Percentiles rank a stretch among this genome's conserved stretches.
These are phyloP conservation scores for Bjerkandera adusta DNA, from an alignment of 1,284 basidiomycete species.

Conservation along the genomic window DNA sequence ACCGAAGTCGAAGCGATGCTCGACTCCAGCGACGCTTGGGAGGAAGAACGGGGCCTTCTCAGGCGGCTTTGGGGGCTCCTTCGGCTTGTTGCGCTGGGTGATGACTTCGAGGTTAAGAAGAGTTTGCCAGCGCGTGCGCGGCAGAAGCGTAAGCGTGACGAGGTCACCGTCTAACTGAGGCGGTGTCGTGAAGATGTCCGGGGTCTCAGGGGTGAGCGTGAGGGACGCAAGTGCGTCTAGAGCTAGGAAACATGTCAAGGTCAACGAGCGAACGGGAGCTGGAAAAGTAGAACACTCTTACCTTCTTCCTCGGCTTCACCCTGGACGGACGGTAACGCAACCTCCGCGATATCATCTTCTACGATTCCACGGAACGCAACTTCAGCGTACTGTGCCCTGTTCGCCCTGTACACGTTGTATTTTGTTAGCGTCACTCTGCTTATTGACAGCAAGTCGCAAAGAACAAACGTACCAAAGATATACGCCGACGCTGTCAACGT, in stretches of 20 bases:
- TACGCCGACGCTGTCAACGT: slow-evolving; percentile 92
- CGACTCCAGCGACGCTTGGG: slow-evolving; percentile 84
- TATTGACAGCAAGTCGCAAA: slow-evolving; percentile 3
- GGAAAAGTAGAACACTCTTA: no score
- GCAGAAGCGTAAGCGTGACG: slow-evolving; percentile 89
- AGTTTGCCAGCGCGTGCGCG: slow-evolving; percentile 94
- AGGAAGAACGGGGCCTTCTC: slow-evolving; percentile 98
- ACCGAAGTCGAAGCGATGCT: slow-evolving; percentile 72
- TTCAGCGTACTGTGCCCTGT: slow-evolving; percentile 91
- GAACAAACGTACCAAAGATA: slow-evolving; percentile 75
- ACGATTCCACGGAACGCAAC: slow-evolving; percentile 77
- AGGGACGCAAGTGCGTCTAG: slow-evolving; percentile 60
- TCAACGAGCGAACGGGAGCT: not conserved
- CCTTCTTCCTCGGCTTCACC: slow-evolving; percentile 75
- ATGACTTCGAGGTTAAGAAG: slow-evolving; percentile 95
- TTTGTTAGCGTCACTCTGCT: slow-evolving; percentile 29
- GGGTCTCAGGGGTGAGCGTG: slow-evolving; percentile 50
- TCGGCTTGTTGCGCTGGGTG: slow-evolving; percentile 89
- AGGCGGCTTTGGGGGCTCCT: slow-evolving; percentile 91
- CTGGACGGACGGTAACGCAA: slow-evolving; percentile 81
- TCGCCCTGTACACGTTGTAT: no score
- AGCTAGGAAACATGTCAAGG: slow-evolving; percentile 36
- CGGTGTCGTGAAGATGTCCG: slow-evolving; percentile 80
- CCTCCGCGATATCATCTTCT: slow-evolving; percentile 69
- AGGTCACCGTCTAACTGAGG: slow-evolving; percentile 83